Percentiles rank a stretch among this genome's conserved stretches.
Evolutionary conservation across 257 asterid species (phyloP).

Genomic region (Primulina huaijiensis): DNA sequence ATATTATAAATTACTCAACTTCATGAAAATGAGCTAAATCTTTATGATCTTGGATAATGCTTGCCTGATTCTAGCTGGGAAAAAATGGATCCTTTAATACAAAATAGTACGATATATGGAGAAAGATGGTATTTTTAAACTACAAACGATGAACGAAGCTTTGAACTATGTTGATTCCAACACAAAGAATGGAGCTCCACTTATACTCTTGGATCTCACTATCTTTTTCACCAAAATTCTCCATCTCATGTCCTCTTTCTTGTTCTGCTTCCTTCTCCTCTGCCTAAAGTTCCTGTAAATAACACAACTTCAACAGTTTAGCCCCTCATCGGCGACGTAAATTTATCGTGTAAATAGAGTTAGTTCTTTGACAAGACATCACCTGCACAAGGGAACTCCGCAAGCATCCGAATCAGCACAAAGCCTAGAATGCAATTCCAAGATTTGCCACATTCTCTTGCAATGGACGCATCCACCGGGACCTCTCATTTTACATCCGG

Average conservation of each 20-base stretch:
- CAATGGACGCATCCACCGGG: slow-evolving; percentile 76
- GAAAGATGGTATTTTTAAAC: not conserved
- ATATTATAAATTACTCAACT: no score
- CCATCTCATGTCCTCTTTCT: slow-evolving; percentile 78
- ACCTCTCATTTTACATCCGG: slow-evolving; percentile 65
- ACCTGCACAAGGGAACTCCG: slow-evolving; percentile 84
- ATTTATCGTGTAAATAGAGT: no score
- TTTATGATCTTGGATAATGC: no score
- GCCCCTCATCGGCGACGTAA: not conserved
- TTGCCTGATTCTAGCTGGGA: no score
- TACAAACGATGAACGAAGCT: not conserved
- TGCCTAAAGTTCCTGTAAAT: slow-evolving; percentile 53
- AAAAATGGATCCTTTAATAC: not conserved
- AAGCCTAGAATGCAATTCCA: slow-evolving; percentile 79
- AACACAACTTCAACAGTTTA: not conserved
- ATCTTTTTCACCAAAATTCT: slow-evolving; percentile 71
- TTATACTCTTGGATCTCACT: slow-evolving; percentile 78
- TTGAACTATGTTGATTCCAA: slow-evolving; percentile 38
- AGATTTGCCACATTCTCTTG: slow-evolving; percentile 84
- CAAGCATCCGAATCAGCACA: slow-evolving; percentile 62
- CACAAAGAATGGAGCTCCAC: slow-evolving; percentile 75
- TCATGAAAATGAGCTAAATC: not conserved
- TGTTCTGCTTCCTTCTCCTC: slow-evolving; percentile 51
- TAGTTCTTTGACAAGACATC: not conserved
- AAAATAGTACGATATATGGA: no score